phyloP scores from a whole-genome alignment of 1,139 yeast species.

The Pichiaceae sp. region DNA sequence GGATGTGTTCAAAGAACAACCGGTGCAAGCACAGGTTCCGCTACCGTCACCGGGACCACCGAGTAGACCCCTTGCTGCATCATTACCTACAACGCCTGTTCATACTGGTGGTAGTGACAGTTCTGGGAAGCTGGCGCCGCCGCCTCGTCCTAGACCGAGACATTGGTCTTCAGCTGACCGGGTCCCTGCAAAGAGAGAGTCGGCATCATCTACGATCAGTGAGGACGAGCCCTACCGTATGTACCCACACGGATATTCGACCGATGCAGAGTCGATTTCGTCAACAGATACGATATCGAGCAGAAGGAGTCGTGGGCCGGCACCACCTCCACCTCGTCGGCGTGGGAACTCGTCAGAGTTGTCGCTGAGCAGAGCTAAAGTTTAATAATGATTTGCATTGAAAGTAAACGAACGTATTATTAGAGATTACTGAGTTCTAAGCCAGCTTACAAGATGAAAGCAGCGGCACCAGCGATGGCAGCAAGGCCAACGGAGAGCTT shows the following conservation, averaged over 20 bases:
- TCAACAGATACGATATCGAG: slow-evolving; percentile 10
- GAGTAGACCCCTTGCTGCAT: background rate
- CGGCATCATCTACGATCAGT: slow-evolving; percentile 10
- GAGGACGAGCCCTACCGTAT: slow-evolving; percentile 2
- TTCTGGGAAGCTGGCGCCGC: no score
- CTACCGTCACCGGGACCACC: background rate
- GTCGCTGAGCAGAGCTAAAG: slow-evolving; percentile 14
- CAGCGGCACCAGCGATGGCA: background rate
- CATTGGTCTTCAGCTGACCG: background rate
- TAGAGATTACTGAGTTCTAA: no score
- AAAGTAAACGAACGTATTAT: background rate
- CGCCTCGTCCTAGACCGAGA: slow-evolving; percentile 1
- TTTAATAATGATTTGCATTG: background rate
- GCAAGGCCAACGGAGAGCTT: background rate
- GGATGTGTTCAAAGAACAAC: slow-evolving; percentile 36
- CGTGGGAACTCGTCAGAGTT: slow-evolving; percentile 11
- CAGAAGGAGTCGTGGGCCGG: slow-evolving; percentile 6
- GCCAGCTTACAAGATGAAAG: background rate
- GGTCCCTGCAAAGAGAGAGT: slow-evolving; percentile 4
- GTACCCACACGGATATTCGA: background rate
- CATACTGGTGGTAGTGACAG: no score
- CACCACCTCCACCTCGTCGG: slow-evolving; percentile 16
- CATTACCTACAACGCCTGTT: background rate
- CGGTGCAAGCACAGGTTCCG: background rate
- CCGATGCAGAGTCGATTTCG: slow-evolving; percentile 6